Percentiles rank a stretch among this genome's conserved stretches.
These are phyloP conservation scores for Kodamaea anthophila DNA, from an alignment of 1,139 yeast genomes.

Conservation along the genomic window DNA sequence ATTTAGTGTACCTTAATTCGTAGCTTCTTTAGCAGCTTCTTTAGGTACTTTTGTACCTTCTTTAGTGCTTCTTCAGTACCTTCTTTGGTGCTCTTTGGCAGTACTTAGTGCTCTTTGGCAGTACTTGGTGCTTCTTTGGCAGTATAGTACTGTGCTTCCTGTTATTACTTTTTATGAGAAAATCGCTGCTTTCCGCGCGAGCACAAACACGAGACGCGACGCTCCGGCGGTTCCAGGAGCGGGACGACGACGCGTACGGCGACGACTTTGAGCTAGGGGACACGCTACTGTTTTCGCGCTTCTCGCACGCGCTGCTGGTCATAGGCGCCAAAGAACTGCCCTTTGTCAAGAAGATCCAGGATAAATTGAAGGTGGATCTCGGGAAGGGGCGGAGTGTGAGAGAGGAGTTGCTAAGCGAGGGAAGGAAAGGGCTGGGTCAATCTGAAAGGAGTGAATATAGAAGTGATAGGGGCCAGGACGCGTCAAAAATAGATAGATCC, in stretches of 20 bases:
- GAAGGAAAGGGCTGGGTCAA: background rate
- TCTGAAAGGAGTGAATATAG: background rate
- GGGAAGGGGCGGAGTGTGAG: too few relatives aligned
- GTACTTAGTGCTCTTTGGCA: too few relatives aligned
- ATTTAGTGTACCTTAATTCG: too few relatives aligned
- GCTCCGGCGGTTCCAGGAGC: conserved; percentile 12
- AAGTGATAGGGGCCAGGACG: too few relatives aligned
- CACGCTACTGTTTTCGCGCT: conserved; percentile 33
- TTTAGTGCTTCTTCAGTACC: too few relatives aligned
- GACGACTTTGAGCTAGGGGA: conserved; percentile 19
- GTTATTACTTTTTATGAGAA: too few relatives aligned
- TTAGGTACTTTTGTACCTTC: too few relatives aligned
- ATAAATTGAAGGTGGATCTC: conserved; percentile 9
- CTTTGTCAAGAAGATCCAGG: conserved; percentile 21
- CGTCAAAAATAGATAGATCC: too few relatives aligned
- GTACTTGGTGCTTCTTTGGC: too few relatives aligned
- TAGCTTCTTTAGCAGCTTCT: too few relatives aligned
- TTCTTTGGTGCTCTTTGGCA: too few relatives aligned
- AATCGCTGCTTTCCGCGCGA: conserved; percentile 9
- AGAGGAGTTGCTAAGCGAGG: background rate
- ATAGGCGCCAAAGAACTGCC: conserved; percentile 17
- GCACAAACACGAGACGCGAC: conserved; percentile 9
- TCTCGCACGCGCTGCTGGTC: conserved; percentile 27
- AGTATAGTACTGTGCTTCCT: too few relatives aligned
- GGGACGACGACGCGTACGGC: conserved; percentile 10